Evolutionary conservation across 495 filamentous ascomycete genomes (phyloP), one percentile per base, ranked within the genome.

Genomic region (Choiromyces venosus): DNA sequence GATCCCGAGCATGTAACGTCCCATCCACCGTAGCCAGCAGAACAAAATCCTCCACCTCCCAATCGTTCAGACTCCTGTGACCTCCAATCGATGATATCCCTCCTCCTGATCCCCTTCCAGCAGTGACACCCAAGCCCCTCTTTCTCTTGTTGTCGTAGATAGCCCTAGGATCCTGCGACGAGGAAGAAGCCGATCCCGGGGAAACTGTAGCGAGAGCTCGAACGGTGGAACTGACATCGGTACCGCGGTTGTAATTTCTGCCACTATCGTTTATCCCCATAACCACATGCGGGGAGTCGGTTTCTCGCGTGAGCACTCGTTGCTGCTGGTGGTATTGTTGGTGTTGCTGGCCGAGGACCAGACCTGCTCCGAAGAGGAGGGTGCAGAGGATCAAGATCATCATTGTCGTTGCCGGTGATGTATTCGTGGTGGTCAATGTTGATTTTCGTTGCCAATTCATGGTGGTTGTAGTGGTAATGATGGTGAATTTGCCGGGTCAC

Each of bases 11-110:
- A 86, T 97, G 91, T 82, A 99, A 88, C 74, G 91, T 91, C 85
- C 95, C 95, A 86, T 98, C 93, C 86, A 99, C 91, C 87, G 96
- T 98, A 91, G 96, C 93, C 91, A 99, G 85, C 86, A 99, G 91
- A 83, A 98, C 91, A 89, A 97, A 96, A 85, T 98, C 94, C 91
- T 98, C 94, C 84, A 97, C 93, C 89, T 97, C 92, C 94, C 93
- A 98, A 82, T 97, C 95, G 88, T 96, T 91, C 87, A 98, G 56
- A 37, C 68, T 74, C 25, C 73, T 61, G 25, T 61, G 25, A 5
- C 52, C 25, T 33, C 52, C 52, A 61, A 61, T 61, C 25, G 52
- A 10, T 10, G 52, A 61, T 33, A 61, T 61, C 52, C 52, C 52
- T 29, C 52, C 46, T 29, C 52, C 40, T 0, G 14, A 12, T 18